These are phyloP conservation scores for Stagonosporopsis vannaccii DNA, from an alignment of 2,329 filamentous ascomycete genomes.

Conservation along the genomic window DNA sequence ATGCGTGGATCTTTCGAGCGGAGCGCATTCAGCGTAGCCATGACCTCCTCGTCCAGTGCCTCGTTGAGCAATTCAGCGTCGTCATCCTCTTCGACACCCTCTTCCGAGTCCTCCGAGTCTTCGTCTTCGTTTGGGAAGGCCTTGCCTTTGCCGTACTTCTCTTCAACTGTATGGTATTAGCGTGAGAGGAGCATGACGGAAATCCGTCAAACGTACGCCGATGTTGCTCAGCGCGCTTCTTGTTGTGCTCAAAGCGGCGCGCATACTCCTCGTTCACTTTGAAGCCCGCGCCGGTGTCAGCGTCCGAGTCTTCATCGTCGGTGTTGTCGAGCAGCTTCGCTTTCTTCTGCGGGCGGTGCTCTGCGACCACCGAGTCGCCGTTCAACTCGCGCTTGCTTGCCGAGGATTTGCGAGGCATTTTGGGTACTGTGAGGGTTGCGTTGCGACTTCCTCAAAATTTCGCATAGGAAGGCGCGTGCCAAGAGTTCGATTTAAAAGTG, in stretches of 20 bases:
- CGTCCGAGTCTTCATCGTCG: conserved; percentile 41
- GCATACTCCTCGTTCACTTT: conserved; percentile 93
- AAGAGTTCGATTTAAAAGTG: conserved; percentile 27
- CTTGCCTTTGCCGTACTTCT: conserved; percentile 74
- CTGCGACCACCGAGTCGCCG: conserved; percentile 20
- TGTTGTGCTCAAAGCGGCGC: conserved; percentile 91
- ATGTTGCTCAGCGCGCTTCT: conserved; percentile 89
- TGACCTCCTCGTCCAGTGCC: conserved; percentile 84
- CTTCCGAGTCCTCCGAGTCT: conserved; percentile 59
- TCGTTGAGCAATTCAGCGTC: conserved; percentile 86
- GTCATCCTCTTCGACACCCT: conserved; percentile 86
- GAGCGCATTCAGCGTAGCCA: conserved; percentile 85
- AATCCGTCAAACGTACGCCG: conserved; percentile 60
- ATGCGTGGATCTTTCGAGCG: conserved; percentile 89
- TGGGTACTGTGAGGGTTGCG: conserved; percentile 8
- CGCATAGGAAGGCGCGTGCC: conserved; percentile 21
- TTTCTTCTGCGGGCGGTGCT: conserved; percentile 45
- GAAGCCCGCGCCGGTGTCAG: conserved; percentile 53
- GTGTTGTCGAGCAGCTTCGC: conserved; percentile 49
- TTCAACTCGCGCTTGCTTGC: conserved; percentile 38
- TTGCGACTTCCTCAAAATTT: conserved; percentile 33
- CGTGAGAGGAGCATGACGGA: background rate
- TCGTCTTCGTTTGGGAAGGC: conserved; percentile 49
- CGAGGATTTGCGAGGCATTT: conserved; percentile 36
- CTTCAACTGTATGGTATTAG: conserved; percentile 71